Conservation (phyloP, 805 yeast species). For the Blastobotrys attinorum region DNA sequence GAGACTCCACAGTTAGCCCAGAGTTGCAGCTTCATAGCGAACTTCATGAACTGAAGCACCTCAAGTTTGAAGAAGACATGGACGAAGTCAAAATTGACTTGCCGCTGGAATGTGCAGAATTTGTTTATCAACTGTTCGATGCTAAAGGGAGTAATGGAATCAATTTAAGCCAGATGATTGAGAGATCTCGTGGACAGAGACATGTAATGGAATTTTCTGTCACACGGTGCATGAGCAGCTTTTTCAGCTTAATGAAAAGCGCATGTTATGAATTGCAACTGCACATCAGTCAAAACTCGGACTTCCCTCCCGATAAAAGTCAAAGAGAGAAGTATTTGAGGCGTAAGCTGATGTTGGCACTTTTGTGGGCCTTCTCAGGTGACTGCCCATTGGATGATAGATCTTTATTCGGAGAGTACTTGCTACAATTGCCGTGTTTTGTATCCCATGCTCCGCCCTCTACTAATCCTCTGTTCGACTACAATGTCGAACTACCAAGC, state of each 20-base stretch:
- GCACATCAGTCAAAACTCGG: slow-evolving; percentile 19
- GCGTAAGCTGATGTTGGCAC: slow-evolving; percentile 25
- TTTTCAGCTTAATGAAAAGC: slow-evolving; percentile 35
- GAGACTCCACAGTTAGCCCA: slow-evolving; percentile 25
- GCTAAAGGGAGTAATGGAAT: neutral
- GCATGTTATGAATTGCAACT: slow-evolving; percentile 28
- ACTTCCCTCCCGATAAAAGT: slow-evolving; percentile 19
- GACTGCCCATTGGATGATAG: slow-evolving; percentile 39
- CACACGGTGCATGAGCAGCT: slow-evolving; percentile 32
- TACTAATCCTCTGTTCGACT: slow-evolving; percentile 30
- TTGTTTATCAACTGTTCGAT: neutral
- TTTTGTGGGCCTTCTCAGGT: slow-evolving; percentile 63
- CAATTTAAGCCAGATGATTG: slow-evolving; percentile 16
- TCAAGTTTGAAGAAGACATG: slow-evolving; percentile 17
- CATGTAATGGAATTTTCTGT: slow-evolving; percentile 49
- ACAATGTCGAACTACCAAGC: slow-evolving; percentile 37
- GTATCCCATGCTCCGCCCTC: slow-evolving; percentile 14
- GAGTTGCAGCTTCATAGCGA: slow-evolving; percentile 23
- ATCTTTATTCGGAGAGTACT: slow-evolving; percentile 28
- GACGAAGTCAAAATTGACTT: slow-evolving; percentile 8
- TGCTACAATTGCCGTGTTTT: slow-evolving; percentile 22
- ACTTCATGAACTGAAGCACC: slow-evolving; percentile 8
- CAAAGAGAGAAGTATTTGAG: slow-evolving; percentile 21
- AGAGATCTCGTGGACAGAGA: slow-evolving; percentile 22
- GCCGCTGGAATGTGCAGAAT: neutral